A percentile compares a stretch with the other conserved stretches of the same genome.
Conservation (phyloP, 1,139 yeast genomes). For the Blastobotrys arbuscula region DNA sequence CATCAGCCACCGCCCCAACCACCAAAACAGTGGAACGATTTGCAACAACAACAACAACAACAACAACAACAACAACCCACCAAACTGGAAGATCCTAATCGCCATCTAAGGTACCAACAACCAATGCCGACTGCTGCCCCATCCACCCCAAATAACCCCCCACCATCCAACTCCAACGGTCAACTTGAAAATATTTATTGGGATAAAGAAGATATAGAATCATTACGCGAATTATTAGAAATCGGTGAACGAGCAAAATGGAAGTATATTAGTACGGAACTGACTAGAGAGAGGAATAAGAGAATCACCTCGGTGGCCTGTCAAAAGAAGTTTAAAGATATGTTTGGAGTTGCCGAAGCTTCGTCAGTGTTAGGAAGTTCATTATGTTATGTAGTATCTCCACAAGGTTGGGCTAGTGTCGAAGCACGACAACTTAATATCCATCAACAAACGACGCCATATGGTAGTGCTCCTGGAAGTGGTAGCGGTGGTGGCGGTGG, state of each 20-base stretch:
- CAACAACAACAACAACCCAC: constrained; percentile 7
- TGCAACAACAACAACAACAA: constrained; percentile 6
- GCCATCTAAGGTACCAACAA: background rate
- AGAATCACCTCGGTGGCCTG: constrained; percentile 40
- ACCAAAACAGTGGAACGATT: background rate
- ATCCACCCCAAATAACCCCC: constrained; percentile 2
- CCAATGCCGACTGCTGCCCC: constrained; percentile 1
- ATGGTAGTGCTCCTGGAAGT: background rate
- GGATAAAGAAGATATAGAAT: constrained; percentile 35
- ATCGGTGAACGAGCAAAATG: constrained; percentile 41
- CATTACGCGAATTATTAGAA: constrained; percentile 34
- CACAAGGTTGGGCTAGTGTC: constrained; percentile 37
- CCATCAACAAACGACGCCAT: constrained; percentile 1
- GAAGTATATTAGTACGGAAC: constrained; percentile 37
- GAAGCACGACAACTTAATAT: constrained; percentile 15
- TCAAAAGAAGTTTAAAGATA: constrained; percentile 38
- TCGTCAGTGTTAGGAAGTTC: constrained; percentile 37
- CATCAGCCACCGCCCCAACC: background rate
- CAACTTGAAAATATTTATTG: constrained; percentile 24
- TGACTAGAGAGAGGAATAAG: constrained; percentile 29
- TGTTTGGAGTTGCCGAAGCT: constrained; percentile 40
- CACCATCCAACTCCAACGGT: constrained; percentile 4
- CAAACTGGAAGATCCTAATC: background rate
- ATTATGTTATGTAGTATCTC: constrained; percentile 37
- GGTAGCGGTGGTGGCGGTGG: background rate